Evolutionary conservation across 148 eudicot genomes (phyloP).

Genomic region (Vaccinium vitisidaea): DNA sequence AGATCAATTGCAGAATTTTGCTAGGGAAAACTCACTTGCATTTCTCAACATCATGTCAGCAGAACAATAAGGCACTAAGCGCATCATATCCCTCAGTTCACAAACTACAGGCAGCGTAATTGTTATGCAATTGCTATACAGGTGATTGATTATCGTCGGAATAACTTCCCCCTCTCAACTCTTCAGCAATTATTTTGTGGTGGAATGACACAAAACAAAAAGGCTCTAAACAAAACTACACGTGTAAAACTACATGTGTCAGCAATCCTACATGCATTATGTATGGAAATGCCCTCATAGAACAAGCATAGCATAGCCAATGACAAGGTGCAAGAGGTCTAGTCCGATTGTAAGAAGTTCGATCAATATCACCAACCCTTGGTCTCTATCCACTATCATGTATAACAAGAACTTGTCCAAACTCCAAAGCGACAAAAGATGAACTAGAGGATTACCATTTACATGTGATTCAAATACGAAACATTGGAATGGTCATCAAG

Average conservation of each 20-base stretch:
- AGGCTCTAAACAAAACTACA: neutral
- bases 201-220: neutral
- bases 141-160: neutral
- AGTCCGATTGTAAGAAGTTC: slow-evolving; percentile 6
- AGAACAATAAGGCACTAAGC: neutral
- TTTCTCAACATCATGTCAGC: neutral
- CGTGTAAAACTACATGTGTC: neutral
- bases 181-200: neutral
- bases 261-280: neutral
- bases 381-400: no score
- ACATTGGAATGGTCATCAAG: neutral
- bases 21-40: neutral
- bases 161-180: neutral
- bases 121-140: neutral
- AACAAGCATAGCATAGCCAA: no score
- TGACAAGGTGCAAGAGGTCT: neutral
- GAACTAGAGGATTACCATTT: neutral
- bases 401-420: neutral
- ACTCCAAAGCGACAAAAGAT: neutral
- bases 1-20: no score
- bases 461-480: neutral
- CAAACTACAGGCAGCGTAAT: neutral
- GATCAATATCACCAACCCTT: no score
- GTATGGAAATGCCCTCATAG: neutral
- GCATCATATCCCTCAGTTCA: neutral